phyloP scores from a whole-genome alignment of 148 eudicot species.

The Gaultheria prostrata region DNA sequence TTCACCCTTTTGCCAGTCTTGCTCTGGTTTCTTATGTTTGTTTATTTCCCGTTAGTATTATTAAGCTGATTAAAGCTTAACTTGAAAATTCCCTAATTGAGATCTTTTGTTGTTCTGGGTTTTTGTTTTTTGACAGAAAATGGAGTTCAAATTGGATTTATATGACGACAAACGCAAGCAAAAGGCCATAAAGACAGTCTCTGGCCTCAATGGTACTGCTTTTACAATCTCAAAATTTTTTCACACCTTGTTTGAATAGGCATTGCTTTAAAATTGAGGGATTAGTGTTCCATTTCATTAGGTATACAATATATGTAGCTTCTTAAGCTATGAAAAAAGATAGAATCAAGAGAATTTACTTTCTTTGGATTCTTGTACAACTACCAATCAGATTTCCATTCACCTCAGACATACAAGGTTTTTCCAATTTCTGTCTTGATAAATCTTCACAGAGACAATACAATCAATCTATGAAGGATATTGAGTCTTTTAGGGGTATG shows the following conservation, averaged over 20 bases:
- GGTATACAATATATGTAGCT: too few relatives aligned
- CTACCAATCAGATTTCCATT: neutral
- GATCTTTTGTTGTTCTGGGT: neutral
- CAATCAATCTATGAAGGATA: too few relatives aligned
- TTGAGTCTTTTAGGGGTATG: too few relatives aligned
- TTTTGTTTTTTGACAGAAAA: constrained; percentile 30
- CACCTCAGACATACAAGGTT: too few relatives aligned
- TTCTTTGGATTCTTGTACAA: neutral
- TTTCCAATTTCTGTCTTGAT: too few relatives aligned
- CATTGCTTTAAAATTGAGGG: too few relatives aligned
- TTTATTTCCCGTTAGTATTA: too few relatives aligned
- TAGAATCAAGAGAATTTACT: neutral
- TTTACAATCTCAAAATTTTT: neutral
- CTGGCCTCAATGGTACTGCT: constrained; percentile 52
- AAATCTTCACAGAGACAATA: too few relatives aligned
- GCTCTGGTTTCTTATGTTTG: too few relatives aligned
- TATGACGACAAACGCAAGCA: constrained; percentile 70
- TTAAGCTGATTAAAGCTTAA: too few relatives aligned
- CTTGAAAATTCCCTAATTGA: neutral
- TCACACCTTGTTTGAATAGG: neutral
- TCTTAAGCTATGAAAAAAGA: neutral
- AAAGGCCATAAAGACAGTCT: constrained; percentile 65
- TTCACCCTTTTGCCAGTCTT: too few relatives aligned
- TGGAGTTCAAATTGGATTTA: constrained; percentile 53
- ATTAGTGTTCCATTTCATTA: too few relatives aligned